Evolutionary conservation across 495 filamentous ascomycete genomes (phyloP).

Genomic region (Aspergillus avenaceus): DNA sequence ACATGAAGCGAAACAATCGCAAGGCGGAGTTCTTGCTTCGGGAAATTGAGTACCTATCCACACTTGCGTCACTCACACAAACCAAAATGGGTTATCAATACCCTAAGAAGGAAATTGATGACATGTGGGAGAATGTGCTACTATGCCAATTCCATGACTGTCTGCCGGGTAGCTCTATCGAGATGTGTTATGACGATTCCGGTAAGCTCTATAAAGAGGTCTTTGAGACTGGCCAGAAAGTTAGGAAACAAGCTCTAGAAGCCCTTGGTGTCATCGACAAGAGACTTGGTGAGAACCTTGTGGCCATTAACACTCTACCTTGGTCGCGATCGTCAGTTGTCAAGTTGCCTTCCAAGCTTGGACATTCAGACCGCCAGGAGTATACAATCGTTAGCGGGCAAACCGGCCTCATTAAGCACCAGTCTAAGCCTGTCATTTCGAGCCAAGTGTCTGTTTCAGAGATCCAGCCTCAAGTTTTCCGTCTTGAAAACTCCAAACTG

Average conservation of each 20-base stretch:
- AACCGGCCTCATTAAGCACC: constrained; percentile 46
- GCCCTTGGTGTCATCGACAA: constrained; percentile 55
- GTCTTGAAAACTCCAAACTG: constrained; percentile 71
- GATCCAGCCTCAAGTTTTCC: constrained; percentile 63
- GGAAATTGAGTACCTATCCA: constrained; percentile 85
- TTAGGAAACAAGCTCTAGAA: constrained; percentile 66
- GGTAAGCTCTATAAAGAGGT: constrained; percentile 79
- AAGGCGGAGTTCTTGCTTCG: constrained; percentile 78
- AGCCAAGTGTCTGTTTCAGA: constrained; percentile 59
- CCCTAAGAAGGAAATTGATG: constrained; percentile 84
- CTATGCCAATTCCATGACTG: constrained; percentile 98
- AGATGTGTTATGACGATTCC: constrained; percentile 95
- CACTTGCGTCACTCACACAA: constrained; percentile 69
- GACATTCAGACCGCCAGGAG: constrained; percentile 25
- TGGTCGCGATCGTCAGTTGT: constrained; percentile 76
- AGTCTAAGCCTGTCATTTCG: constrained; percentile 31
- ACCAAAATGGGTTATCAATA: constrained; percentile 65
- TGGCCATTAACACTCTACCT: constrained; percentile 75
- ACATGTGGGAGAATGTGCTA: constrained; percentile 84
- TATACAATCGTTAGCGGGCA: constrained; percentile 46
- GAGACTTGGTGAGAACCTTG: constrained; percentile 26
- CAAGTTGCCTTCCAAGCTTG: constrained; percentile 43
- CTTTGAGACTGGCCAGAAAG: constrained; percentile 68
- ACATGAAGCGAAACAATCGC: constrained; percentile 93
- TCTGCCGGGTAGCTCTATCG: constrained; percentile 89